A percentile compares a stretch with the other conserved stretches of the same genome.
phyloP scores from a whole-genome alignment of 441 rosid species.

The Eruca vesicaria region DNA sequence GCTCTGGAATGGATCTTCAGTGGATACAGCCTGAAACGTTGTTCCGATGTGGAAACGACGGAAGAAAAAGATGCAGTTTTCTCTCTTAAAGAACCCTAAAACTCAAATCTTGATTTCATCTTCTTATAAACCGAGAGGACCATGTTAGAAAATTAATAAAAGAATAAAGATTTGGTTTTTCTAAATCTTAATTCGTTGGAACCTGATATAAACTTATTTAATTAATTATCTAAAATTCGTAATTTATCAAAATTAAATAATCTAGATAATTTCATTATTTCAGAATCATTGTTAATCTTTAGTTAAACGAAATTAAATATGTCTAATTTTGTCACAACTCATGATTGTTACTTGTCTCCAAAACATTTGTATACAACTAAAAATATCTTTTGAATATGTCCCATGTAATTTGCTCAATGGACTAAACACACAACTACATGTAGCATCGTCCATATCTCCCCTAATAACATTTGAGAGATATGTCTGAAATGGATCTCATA shows the following conservation, averaged over 20 bases:
- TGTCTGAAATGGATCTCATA: too few relatives aligned
- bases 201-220: neutral
- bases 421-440: neutral
- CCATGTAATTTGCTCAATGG: neutral
- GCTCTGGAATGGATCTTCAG: neutral
- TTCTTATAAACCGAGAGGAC: neutral
- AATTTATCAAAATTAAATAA: neutral
- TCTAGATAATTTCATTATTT: neutral
- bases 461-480: neutral
- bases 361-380: neutral
- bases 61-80: neutral
- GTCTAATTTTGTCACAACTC: neutral
- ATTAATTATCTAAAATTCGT: neutral
- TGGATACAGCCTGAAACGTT: neutral
- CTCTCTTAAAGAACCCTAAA: conserved; percentile 1
- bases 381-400: neutral
- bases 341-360: neutral
- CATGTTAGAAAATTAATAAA: neutral
- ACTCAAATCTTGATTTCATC: conserved; percentile 13
- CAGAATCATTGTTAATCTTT: neutral
- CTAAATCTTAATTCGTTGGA: neutral
- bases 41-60: neutral
- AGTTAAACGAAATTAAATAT: neutral
- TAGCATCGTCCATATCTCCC: neutral
- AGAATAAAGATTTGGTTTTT: neutral